Evolutionary conservation across 768 basidiomycete species (phyloP), one percentile per base, ranked within the genome.

Genomic region (Leccinum barrowsii): DNA sequence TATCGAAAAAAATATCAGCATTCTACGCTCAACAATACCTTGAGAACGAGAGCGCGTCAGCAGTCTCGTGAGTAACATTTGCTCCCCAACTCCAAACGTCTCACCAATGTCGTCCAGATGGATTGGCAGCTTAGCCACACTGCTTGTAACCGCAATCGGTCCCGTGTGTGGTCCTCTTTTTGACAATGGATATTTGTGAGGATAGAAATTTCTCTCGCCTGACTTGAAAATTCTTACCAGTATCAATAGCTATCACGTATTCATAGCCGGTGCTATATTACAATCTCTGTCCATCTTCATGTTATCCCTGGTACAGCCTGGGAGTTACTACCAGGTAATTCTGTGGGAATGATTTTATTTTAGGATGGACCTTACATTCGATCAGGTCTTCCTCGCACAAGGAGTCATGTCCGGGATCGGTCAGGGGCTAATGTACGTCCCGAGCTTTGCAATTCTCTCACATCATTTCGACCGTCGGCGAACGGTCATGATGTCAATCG

Each of bases 381-480:
- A 46, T 15, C 12, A 82, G 74, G 61, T 77, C 15, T 70, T 82
- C 51, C 73, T 82, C n/a, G 60, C 70, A 21, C 80, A 82, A 64
- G 81, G 79, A 2, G 55, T 82, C n/a, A 64, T 69, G 15, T 65
- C 70, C 2, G 80, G 81, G 1, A 58, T 79, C 12, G 79, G 71
- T 6, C 70, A 72, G 3, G 83, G 81, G 13, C 54, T 81, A 34
- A 63, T 80, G 37, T 83, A 75, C 56, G 63, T 81, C 15, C 82
- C 81, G 0, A 73, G 76, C 42, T 60, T 77, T 53, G 73, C 74
- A 5, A 59, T 82, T 21, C 63, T 80, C 7, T 74, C 77, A 5
- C 81, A 80, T 34, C 75, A 78, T 61, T 84, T 83, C 68, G 65
- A 66, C 30, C 68, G 67, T 50, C 69, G 73, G 13, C 71, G 80